These are phyloP conservation scores for Alternaria brassicae DNA, from an alignment of 2,329 filamentous ascomycete genomes.

Conservation along the genomic window DNA sequence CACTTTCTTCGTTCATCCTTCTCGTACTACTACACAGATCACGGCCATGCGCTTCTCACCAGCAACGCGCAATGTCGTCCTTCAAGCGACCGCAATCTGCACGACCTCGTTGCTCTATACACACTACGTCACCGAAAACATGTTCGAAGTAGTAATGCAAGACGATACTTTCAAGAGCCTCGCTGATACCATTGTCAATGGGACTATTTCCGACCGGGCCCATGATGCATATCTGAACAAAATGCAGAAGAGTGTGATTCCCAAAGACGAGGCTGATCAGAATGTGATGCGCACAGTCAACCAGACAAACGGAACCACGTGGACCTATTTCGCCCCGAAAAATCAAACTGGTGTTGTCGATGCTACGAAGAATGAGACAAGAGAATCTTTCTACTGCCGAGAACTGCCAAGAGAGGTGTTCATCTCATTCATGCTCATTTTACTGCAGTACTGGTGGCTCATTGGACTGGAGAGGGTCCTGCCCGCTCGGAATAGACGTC, in stretches of 20 bases:
- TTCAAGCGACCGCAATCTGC: slow-evolving; percentile 20
- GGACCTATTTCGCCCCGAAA: neutral
- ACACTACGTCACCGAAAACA: slow-evolving; percentile 11
- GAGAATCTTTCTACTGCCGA: slow-evolving; percentile 14
- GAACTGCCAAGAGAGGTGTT: slow-evolving; percentile 12
- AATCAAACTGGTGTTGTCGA: slow-evolving; percentile 1
- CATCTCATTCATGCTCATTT: neutral
- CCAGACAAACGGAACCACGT: neutral
- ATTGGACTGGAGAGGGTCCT: slow-evolving; percentile 19
- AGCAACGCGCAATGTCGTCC: slow-evolving; percentile 21
- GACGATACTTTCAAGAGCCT: slow-evolving; percentile 13
- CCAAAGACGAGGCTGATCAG: neutral
- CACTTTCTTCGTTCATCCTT: neutral
- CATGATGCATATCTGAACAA: neutral
- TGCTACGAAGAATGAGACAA: neutral
- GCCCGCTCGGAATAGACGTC: slow-evolving; percentile 15
- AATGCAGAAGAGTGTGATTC: neutral
- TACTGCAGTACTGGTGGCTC: slow-evolving; percentile 23
- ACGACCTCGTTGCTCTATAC: slow-evolving; percentile 2
- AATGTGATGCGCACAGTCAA: neutral
- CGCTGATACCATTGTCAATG: neutral
- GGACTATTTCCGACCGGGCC: neutral
- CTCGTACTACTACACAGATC: neutral
- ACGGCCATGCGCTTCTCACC: slow-evolving; percentile 12
- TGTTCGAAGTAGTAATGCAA: slow-evolving; percentile 8